A percentile compares a stretch with the other conserved stretches of the same genome.
Evolutionary conservation across 768 basidiomycete genomes (phyloP).

Genomic region (Russula foetens): DNA sequence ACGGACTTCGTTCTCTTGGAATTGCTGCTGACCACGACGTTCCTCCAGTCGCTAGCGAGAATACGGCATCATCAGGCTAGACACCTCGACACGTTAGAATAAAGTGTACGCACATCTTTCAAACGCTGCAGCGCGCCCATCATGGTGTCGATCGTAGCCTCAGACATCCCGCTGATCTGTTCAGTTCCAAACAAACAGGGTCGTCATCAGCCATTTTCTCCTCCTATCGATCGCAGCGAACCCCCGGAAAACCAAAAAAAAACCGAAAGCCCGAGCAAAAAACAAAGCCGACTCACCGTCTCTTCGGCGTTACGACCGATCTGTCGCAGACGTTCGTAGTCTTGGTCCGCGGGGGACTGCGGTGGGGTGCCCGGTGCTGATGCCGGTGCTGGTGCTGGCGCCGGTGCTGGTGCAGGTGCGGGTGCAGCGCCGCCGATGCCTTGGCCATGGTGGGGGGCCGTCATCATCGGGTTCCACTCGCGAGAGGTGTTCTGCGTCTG

Average conservation of each 20-base stretch:
- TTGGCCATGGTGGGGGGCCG: no score
- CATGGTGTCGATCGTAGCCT: constrained; percentile 56
- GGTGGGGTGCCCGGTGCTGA: no score
- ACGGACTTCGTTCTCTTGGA: constrained; percentile 31
- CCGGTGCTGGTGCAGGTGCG: no score
- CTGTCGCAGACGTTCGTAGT: constrained; percentile 18
- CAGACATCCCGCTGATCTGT: constrained; percentile 58
- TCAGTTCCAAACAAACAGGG: no score
- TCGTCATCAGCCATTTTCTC: no score
- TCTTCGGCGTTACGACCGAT: constrained; percentile 25
- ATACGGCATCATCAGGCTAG: background rate
- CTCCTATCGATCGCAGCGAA: no score
- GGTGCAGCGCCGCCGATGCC: background rate
- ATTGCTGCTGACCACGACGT: constrained; percentile 25
- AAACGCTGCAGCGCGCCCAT: constrained; percentile 48
- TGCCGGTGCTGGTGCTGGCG: no score
- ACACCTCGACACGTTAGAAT: background rate
- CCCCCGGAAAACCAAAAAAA: background rate
- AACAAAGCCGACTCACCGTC: constrained; percentile 25
- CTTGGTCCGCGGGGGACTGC: background rate
- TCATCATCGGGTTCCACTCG: background rate
- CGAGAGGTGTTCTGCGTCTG: no score
- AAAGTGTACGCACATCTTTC: constrained; percentile 45
- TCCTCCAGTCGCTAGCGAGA: constrained; percentile 28
- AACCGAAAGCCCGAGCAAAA: no score